A percentile compares a stretch with the other conserved stretches of the same genome.
phyloP scores from a whole-genome alignment of 2,329 filamentous ascomycete genomes.

The Phialophora macrospora region DNA sequence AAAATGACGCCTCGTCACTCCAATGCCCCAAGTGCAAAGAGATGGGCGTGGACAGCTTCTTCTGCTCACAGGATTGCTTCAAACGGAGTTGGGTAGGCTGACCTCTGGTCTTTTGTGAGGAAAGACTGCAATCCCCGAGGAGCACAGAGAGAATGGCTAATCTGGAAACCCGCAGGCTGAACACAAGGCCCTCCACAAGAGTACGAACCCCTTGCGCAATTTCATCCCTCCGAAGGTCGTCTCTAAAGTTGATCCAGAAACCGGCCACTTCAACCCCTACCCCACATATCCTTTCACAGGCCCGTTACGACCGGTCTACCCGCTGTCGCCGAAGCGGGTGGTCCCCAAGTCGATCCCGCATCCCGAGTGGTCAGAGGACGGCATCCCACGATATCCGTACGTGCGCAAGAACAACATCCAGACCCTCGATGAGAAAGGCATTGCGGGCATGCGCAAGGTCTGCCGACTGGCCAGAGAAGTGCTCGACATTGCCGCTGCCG shows the following conservation, averaged over 20 bases:
- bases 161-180: constrained; percentile 61
- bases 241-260: constrained; percentile 90
- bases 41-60: constrained; percentile 86
- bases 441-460: constrained; percentile 90
- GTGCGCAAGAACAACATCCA: constrained; percentile 79
- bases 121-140: constrained; percentile 24
- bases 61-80: constrained; percentile 98
- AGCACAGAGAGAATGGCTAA: constrained; percentile 9
- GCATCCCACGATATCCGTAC: constrained; percentile 72
- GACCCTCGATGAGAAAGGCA: constrained; percentile 76
- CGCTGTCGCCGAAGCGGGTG: constrained; percentile 71
- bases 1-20: constrained; percentile 80
- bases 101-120: constrained; percentile 38
- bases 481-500: constrained; percentile 85
- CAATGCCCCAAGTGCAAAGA: constrained; percentile 97
- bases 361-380: constrained; percentile 87
- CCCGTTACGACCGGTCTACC: constrained; percentile 81
- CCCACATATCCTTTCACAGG: constrained; percentile 85
- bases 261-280: constrained; percentile 89
- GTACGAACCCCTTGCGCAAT: constrained; percentile 74
- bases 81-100: constrained; percentile 92
- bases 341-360: constrained; percentile 80
- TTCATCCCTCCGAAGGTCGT: constrained; percentile 78
- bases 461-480: constrained; percentile 88
- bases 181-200: constrained; percentile 85